Conservation (phyloP, 2,329 filamentous ascomycete species). For the Paraphaeosphaeria sporulosa region DNA sequence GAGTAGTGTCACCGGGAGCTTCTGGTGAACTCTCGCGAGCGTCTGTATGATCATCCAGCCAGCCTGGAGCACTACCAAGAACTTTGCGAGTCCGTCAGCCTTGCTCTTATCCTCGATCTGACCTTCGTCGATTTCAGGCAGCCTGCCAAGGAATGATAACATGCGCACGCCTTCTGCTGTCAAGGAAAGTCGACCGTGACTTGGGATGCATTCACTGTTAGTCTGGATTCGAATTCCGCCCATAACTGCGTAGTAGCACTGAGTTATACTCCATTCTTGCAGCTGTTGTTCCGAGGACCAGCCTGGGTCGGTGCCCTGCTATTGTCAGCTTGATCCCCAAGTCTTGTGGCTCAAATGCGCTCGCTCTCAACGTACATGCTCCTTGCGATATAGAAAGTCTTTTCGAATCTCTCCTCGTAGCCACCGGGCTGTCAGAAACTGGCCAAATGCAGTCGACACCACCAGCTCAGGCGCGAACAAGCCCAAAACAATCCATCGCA, state of each 20-base stretch:
- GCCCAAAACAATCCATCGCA: slow-evolving; percentile 29
- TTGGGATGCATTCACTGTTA: slow-evolving; percentile 18
- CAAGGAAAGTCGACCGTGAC: slow-evolving; percentile 20
- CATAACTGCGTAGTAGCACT: slow-evolving; percentile 36
- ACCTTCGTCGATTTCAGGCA: slow-evolving; percentile 24
- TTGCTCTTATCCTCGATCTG: slow-evolving; percentile 35
- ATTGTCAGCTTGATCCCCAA: neutral
- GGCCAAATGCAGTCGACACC: slow-evolving; percentile 33
- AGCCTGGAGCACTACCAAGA: slow-evolving; percentile 35
- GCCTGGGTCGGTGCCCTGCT: slow-evolving; percentile 12
- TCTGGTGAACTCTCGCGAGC: slow-evolving; percentile 27
- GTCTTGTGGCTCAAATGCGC: neutral
- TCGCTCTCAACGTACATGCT: slow-evolving; percentile 10
- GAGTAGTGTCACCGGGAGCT: slow-evolving; percentile 59
- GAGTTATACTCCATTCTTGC: slow-evolving; percentile 28
- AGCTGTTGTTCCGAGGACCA: slow-evolving; percentile 20
- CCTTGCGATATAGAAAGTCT: slow-evolving; percentile 24
- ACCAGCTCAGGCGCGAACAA: slow-evolving; percentile 37
- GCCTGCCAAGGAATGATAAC: slow-evolving; percentile 29
- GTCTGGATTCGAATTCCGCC: slow-evolving; percentile 29
- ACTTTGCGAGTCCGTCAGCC: slow-evolving; percentile 35
- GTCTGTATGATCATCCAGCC: slow-evolving; percentile 44
- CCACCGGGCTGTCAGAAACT: slow-evolving; percentile 32
- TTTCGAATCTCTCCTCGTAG: slow-evolving; percentile 25
- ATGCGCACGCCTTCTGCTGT: slow-evolving; percentile 32